Base-by-base conservation (phyloP, 768 basidiomycete species). In the Paxillus involutus region DNA sequence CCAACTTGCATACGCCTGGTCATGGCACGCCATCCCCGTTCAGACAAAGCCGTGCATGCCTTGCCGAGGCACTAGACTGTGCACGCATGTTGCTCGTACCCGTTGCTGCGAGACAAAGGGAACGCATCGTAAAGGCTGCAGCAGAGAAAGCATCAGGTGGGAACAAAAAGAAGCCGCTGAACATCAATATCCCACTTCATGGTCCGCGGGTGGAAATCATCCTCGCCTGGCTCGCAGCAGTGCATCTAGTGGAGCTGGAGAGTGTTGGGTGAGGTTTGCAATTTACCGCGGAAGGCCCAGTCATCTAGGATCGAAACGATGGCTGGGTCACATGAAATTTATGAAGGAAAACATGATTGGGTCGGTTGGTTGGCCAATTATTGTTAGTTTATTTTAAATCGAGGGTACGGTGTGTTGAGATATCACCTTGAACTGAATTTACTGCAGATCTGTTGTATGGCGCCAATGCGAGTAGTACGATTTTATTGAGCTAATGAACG, bases 141-240 rank as follows among this genome's bases (percentile, higher is more conserved):
- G 73, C 76, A 40, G 84, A 83, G 53, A 84, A 77, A 66, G 73
- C 67, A 19, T 69, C 71, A 24, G 76, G 73, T 42, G 66, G 59
- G 47, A 71, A 64, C 53, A 80, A 78, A 73, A 83, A 84, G 74
- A 87, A 83, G 68, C 73, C 81, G 36, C 60, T 82, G 57, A 79
- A 84, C 47, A 88, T 92, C 67, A 89, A 84, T 64, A 90, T 94
- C 52, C 89, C 90, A 10, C 72, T 94, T 58, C 89, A 92, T 69
- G 91, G 91, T 0, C 91, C 92, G 35, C 80, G 90, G 6, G 91
- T 94, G 44, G 91, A 94, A 71, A 78, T 94, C 52, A 77, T 92
- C 51, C 77, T 94, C 52, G 91, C 91, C 41, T 94, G 90, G 90
- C 73, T 94, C 51, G 91, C 79, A 24, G 90, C 89, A 16, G 87